Evolutionary conservation across 768 basidiomycete genomes (phyloP).

Genomic region (Termitomyces eurrhizus): DNA sequence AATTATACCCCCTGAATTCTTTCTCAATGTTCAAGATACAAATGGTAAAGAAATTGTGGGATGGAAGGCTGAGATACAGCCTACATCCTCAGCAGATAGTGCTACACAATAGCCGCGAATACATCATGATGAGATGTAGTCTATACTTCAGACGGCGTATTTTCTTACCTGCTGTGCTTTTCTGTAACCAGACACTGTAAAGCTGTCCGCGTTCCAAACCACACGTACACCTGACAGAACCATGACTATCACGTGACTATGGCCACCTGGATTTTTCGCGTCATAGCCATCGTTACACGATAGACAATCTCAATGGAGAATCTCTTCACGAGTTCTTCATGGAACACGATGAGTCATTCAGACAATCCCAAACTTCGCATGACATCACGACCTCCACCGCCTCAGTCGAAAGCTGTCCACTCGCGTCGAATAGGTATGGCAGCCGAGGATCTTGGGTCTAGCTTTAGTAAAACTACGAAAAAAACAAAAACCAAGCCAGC

Average conservation of each 20-base stretch:
- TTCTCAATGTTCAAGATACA: constrained; percentile 29
- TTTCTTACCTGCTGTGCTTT: too few species aligned
- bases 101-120: background rate
- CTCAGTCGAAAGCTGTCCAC: background rate
- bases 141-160: background rate
- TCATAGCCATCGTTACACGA: background rate
- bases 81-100: background rate
- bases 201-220: too few species aligned
- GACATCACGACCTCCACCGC: constrained; percentile 6
- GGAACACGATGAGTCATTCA: constrained; percentile 3
- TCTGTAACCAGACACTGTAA: background rate
- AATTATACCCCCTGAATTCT: constrained; percentile 64
- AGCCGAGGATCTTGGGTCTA: constrained; percentile 17
- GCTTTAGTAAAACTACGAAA: constrained; percentile 9
- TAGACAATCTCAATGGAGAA: constrained; percentile 10
- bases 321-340: constrained; percentile 3
- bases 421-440: constrained; percentile 11
- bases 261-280: background rate
- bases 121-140: background rate
- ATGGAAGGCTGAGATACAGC: background rate
- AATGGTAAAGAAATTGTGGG: background rate
- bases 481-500: background rate
- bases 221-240: background rate
- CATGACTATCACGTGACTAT: constrained; percentile 1
- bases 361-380: constrained; percentile 13